Evolutionary conservation across 2,329 filamentous ascomycete genomes (phyloP).

Genomic region (Arthrocladium fulminans): DNA sequence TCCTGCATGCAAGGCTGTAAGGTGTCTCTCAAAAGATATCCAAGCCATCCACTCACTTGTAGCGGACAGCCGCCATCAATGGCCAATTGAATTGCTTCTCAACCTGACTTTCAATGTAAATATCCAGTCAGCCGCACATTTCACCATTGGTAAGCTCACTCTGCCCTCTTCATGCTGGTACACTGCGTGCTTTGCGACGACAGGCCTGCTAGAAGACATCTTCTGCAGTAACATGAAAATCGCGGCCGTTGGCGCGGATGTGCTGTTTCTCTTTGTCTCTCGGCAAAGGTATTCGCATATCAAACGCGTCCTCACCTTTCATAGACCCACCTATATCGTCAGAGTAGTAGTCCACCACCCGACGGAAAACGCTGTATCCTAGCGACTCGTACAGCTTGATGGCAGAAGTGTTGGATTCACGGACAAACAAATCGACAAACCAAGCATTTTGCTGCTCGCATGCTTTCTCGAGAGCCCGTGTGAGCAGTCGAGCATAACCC

Average conservation of each 20-base stretch:
- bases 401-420: slow-evolving; percentile 77
- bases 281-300: slow-evolving; percentile 89
- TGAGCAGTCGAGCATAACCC: slow-evolving; percentile 77
- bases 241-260: slow-evolving; percentile 71
- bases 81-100: too few relatives aligned
- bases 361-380: slow-evolving; percentile 83
- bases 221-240: slow-evolving; percentile 65
- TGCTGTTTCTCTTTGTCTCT: slow-evolving; percentile 69
- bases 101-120: too few relatives aligned
- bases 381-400: slow-evolving; percentile 82
- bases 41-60: too few relatives aligned
- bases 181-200: too few relatives aligned
- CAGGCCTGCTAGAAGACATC: slow-evolving; percentile 61
- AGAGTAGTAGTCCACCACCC: slow-evolving; percentile 86
- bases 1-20: too few relatives aligned
- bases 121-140: too few relatives aligned
- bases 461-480: slow-evolving; percentile 68
- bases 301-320: slow-evolving; percentile 74
- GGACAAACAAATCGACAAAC: slow-evolving; percentile 94
- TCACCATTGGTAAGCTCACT: not conserved
- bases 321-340: slow-evolving; percentile 56
- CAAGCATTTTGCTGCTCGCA: slow-evolving; percentile 77
- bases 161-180: too few relatives aligned
- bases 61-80: too few relatives aligned
- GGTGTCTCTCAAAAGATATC: too few relatives aligned